Evolutionary conservation across 148 eudicot species (phyloP), one percentile per base, ranked within the genome.

Genomic region (Camellia sinensis): DNA sequence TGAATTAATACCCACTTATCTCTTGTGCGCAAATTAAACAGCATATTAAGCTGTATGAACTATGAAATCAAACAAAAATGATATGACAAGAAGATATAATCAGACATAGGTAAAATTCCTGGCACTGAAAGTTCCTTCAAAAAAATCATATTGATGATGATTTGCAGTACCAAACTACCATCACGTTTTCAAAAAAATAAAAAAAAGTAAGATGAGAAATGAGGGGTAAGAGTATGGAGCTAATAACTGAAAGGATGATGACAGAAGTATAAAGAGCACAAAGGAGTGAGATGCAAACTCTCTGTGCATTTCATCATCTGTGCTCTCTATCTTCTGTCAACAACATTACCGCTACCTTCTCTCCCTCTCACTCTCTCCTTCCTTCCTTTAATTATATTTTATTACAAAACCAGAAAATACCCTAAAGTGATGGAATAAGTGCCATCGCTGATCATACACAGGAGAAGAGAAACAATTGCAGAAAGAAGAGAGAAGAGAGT

Each of bases 321-420:
- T 80, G 82, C 82, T 73, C 82, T 73, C 82, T 80, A 80, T 80
- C 82, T 80, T 80, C 82, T 80, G 82, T 80, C 82, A 80, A 80
- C 78, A 80, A 68, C 81, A 50, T 62, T 40, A 63, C 53, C 62
- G 29, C 60, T 72, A 57, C 77, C 78, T 37, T 60, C 60, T 67
- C 59, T 59, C 62, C 67, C 2, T 22, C 43, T 61, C 43, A 29
- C 13, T 19, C 9, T 17, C 19, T 44, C 14, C 6, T 71, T 21
- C 40, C 40, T 8, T 3, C 18, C 44, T 40, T 22, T 12, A 6
- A 5, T 53, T 52, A 11, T 37, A 29, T 15, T 73, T 6, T 14
- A 48, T 72, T 72, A 13, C 7, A 54, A 52, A 52, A 53, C 76
- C 45, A 29, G 0, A 66, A 73, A 44, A 67, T 40, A 13, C 18